phyloP scores from a whole-genome alignment of 805 yeast species.

The Myxozyma nipponensis region DNA sequence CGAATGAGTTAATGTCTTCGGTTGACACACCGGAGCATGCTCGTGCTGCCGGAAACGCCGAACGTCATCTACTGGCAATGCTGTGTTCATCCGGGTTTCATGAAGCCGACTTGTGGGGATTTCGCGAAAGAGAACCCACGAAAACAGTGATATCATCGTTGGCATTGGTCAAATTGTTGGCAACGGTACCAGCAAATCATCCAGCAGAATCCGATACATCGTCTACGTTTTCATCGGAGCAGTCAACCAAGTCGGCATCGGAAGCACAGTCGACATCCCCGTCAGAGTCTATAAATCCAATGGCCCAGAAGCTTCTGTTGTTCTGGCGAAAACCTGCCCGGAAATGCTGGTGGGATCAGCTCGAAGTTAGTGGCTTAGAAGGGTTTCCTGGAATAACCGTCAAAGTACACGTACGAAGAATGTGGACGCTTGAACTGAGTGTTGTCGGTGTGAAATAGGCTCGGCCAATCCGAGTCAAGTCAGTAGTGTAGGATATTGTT shows the following conservation, averaged over 20 bases:
- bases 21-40: conserved; percentile 22
- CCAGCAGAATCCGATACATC: not conserved
- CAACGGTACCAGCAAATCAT: conserved; percentile 4
- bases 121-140: conserved; percentile 79
- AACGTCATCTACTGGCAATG: conserved; percentile 92
- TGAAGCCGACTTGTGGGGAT: conserved; percentile 74
- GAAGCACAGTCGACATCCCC: not conserved
- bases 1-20: not conserved
- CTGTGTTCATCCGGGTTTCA: conserved; percentile 82
- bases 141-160: conserved; percentile 84
- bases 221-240: not conserved
- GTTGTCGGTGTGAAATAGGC: conserved; percentile 72
- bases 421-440: conserved; percentile 93
- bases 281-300: conserved; percentile 25
- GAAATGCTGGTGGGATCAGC: conserved; percentile 92
- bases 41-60: conserved; percentile 66
- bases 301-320: conserved; percentile 61
- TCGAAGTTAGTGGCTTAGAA: conserved; percentile 37
- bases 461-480: too few species aligned
- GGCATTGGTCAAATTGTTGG: conserved; percentile 54
- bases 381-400: conserved; percentile 42
- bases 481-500: too few species aligned
- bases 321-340: conserved; percentile 99
- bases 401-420: conserved; percentile 82
- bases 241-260: not conserved